These are phyloP conservation scores for Metarhizium brunneum DNA, from an alignment of 2,329 filamentous ascomycete genomes.

Conservation along the genomic window DNA sequence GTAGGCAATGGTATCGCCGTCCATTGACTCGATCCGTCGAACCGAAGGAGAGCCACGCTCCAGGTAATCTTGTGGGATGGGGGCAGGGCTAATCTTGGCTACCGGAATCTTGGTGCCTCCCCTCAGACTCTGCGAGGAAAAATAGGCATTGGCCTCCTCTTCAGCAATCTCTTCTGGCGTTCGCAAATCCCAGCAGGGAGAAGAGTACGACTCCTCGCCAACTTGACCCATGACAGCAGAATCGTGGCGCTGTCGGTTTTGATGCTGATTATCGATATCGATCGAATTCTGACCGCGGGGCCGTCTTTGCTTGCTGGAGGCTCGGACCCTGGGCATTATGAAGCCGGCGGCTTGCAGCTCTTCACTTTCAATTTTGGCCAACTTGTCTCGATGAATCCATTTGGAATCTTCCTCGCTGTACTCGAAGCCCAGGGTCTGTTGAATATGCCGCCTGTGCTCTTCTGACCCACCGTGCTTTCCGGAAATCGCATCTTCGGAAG, in stretches of 20 bases:
- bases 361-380: conserved; percentile 70
- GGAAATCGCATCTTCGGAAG: conserved; percentile 9
- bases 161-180: conserved; percentile 69
- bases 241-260: conserved; percentile 33
- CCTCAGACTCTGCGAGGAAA: conserved; percentile 42
- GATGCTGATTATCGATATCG: conserved; percentile 1
- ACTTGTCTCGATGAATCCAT: conserved; percentile 81
- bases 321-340: conserved; percentile 43
- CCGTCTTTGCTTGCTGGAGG: conserved; percentile 39
- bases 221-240: conserved; percentile 27
- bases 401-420: conserved; percentile 52
- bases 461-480: conserved; percentile 15
- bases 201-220: conserved; percentile 19
- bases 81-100: conserved; percentile 67
- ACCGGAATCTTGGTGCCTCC: conserved; percentile 79
- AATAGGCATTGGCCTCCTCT: conserved; percentile 42
- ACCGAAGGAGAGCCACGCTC: conserved; percentile 64
- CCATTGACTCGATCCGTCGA: conserved; percentile 46
- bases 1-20: conserved; percentile 50
- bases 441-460: conserved; percentile 16
- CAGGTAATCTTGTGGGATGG: conserved; percentile 61
- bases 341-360: conserved; percentile 75
- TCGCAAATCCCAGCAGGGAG: conserved; percentile 60
- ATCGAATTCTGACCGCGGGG: conserved; percentile 7
- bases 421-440: conserved; percentile 16